A percentile compares a stretch with the other conserved stretches of the same genome.
Evolutionary conservation across 192 early-diverging fungal genomes (phyloP).

Genomic region (Backusella circina): DNA sequence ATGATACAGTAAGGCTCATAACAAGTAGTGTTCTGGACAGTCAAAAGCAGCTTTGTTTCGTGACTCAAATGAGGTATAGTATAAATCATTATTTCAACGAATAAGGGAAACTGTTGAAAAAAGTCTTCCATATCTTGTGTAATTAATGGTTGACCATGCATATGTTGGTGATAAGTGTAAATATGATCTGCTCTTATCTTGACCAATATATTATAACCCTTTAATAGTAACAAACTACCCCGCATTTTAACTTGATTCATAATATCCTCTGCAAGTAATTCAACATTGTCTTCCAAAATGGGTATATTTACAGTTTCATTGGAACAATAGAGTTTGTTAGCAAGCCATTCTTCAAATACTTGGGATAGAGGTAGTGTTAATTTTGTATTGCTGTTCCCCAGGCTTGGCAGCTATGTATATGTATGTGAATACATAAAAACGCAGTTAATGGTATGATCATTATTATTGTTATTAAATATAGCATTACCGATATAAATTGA

Average conservation of each 20-base stretch:
- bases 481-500: conserved; percentile 34
- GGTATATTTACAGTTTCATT: conserved; percentile 24
- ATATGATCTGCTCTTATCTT: conserved; percentile 38
- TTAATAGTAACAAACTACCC: conserved; percentile 5
- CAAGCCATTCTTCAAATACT: conserved; percentile 38
- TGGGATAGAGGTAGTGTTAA: conserved; percentile 27
- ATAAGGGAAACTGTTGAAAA: conserved; percentile 40
- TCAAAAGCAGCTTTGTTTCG: background rate
- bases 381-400: conserved; percentile 30
- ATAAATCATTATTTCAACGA: conserved; percentile 34
- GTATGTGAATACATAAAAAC: background rate
- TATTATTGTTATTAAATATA: too few species aligned
- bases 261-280: conserved; percentile 33
- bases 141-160: conserved; percentile 23
- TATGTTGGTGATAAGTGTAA: conserved; percentile 28
- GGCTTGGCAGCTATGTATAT: conserved; percentile 20
- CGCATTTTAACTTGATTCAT: conserved; percentile 29
- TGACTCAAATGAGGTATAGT: conserved; percentile 5
- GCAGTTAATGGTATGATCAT: background rate
- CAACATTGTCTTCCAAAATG: conserved; percentile 35
- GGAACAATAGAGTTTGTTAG: conserved; percentile 26
- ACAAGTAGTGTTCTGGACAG: conserved; percentile 20
- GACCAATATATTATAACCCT: conserved; percentile 23
- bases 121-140: conserved; percentile 35
- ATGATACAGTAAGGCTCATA: conserved; percentile 22